Base-by-base conservation (phyloP, 2,329 filamentous ascomycete species). In the Westerdykella sp. region DNA sequence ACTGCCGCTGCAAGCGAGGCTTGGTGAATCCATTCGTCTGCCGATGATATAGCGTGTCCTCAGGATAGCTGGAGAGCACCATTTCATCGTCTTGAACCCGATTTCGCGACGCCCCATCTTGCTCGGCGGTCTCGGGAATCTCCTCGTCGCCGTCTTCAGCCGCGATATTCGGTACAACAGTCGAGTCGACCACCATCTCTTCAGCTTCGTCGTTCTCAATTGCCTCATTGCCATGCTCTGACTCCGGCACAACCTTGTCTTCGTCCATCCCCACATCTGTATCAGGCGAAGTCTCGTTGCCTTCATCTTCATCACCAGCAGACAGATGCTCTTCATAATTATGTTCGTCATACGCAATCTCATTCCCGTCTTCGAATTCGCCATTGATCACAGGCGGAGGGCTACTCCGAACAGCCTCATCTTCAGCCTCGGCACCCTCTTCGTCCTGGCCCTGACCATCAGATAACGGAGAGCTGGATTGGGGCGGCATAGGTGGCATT, bases 371-470 rank as follows among this genome's bases (percentile, higher is more conserved):
- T 6, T 54, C 53, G 40, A 47, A 45, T 10, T 46, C 11, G 4
- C 54, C 53, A 41, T 46, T 45, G 6, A 45, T 10, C 25, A 61
- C 30, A 2, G 61, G 39, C 10, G 65, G 65, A 11, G 65, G 65
- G 41, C 65, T 68, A 41, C 65, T 68, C 2, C 64, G 63, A 22
- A 68, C 60, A 13, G 60, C 56, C 37, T 62, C 58, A 11, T 34
- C 45, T 10, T 51, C 51, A 7, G 55, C 56, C 3, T 42, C 40
- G 1, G 40, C 43, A 10, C 46, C 41, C 2, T 40, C 42, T 12
- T 54, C 48, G 0, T 56, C 51, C 2, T 21, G 25, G 38, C 5
- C 32, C 16, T 15, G 10, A 14, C 3, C 32, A 14, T 15, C 32
- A 35, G 32, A 14, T 18, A 14, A 6, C 9, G 39, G 48, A 5